Evolutionary conservation across 2,329 filamentous ascomycete species (phyloP).

Genomic region (Beauveria medogensis): DNA sequence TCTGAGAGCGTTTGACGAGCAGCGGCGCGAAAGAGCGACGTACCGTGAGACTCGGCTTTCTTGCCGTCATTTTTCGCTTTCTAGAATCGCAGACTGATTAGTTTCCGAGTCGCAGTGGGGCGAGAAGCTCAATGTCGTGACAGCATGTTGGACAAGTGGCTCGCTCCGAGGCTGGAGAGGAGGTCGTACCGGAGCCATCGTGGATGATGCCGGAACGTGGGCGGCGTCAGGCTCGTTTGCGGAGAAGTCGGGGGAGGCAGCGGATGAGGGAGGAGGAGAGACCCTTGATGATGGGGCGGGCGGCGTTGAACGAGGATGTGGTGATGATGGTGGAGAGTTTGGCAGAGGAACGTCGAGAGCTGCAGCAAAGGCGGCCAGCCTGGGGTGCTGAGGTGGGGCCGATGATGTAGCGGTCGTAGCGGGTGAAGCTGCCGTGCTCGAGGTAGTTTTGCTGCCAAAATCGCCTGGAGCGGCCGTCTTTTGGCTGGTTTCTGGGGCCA

Average conservation of each 20-base stretch:
- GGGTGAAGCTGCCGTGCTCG: constrained; percentile 11
- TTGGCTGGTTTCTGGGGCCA: neutral
- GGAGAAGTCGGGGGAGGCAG: constrained; percentile 20
- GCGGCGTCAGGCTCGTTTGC: constrained; percentile 20
- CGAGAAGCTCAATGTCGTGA: neutral
- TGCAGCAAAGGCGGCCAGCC: constrained; percentile 17
- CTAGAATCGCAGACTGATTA: constrained; percentile 18
- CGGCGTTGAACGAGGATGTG: constrained; percentile 24
- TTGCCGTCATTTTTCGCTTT: constrained; percentile 28
- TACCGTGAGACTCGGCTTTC: constrained; percentile 33
- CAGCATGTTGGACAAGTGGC: constrained; percentile 9
- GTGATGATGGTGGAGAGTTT: constrained; percentile 33
- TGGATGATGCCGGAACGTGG: constrained; percentile 27
- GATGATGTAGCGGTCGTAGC: constrained; percentile 25
- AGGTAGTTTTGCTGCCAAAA: neutral
- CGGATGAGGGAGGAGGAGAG: constrained; percentile 20
- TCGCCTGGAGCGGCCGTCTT: neutral
- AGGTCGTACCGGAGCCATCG: constrained; percentile 49
- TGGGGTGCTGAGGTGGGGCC: constrained; percentile 13
- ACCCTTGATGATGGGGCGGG: constrained; percentile 17
- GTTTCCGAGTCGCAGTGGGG: constrained; percentile 15
- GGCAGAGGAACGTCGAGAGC: constrained; percentile 29
- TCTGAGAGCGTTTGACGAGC: neutral
- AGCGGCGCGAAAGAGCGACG: constrained; percentile 13
- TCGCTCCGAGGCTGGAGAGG: constrained; percentile 12